Evolutionary conservation across 139 green algal genomes (phyloP).

Genomic region (Zygnema cylindricum): DNA sequence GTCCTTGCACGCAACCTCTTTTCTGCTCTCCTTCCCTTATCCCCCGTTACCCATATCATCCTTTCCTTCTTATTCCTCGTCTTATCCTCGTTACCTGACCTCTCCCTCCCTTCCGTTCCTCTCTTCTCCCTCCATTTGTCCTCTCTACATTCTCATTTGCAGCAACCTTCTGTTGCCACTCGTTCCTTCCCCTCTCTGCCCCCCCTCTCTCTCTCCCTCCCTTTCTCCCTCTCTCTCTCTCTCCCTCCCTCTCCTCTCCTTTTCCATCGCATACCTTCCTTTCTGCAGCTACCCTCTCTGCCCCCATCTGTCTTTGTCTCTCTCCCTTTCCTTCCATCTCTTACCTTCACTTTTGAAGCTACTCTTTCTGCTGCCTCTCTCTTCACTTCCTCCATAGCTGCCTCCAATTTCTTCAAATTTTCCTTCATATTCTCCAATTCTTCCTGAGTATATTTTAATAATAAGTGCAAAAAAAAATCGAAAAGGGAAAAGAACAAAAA

Average conservation of each 20-base stretch:
- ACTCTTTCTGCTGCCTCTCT: not conserved
- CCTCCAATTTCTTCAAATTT: too few relatives aligned
- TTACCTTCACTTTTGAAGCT: not conserved
- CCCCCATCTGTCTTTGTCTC: not conserved
- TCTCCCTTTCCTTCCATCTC: not conserved
- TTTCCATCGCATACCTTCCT: not conserved
- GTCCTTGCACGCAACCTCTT: constrained; percentile 2
- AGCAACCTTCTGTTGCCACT: not conserved
- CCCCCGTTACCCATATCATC: constrained; percentile 3
- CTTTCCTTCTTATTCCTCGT: constrained; percentile 3
- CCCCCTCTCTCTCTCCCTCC: not conserved
- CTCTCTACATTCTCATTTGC: not conserved
- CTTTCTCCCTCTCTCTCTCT: not conserved
- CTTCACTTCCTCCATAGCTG: not conserved
- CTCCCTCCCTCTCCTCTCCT: not conserved
- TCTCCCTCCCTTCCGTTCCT: constrained; percentile 19
- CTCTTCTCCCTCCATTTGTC: not conserved
- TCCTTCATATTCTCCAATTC: not conserved
- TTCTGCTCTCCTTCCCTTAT: constrained; percentile 22
- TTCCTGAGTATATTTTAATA: not conserved
- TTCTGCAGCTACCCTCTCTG: not conserved
- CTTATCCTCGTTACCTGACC: not conserved
- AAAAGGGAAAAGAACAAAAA: not conserved
- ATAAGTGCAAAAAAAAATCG: constrained; percentile 5
- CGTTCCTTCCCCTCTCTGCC: not conserved